Evolutionary conservation across 2,329 filamentous ascomycete genomes (phyloP).

Genomic region (Claviceps purpurea): DNA sequence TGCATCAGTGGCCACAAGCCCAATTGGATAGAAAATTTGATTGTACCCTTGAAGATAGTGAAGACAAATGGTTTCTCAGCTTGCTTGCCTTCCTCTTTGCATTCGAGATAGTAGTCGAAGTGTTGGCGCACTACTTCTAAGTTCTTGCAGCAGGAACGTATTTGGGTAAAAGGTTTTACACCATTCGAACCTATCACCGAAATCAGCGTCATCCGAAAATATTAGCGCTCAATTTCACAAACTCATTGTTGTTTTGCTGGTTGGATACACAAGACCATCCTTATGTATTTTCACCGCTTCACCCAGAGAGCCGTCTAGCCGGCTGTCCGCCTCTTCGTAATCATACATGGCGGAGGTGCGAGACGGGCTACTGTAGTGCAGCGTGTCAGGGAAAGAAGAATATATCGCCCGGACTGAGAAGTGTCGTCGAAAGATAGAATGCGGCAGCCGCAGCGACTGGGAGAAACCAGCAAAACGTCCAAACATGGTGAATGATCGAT

Average conservation of each 20-base stretch:
- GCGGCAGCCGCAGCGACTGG: too few relatives aligned
- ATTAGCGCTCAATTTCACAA: not conserved
- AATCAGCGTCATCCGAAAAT: not conserved
- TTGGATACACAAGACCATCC: slow-evolving; percentile 8
- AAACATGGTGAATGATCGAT: too few relatives aligned
- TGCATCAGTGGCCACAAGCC: too few relatives aligned
- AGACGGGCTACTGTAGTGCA: slow-evolving; percentile 7
- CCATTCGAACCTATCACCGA: slow-evolving; percentile 8
- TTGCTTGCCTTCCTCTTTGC: slow-evolving; percentile 1
- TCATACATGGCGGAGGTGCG: slow-evolving; percentile 5
- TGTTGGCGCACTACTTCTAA: slow-evolving; percentile 7
- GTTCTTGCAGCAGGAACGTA: slow-evolving; percentile 10
- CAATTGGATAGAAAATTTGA: not conserved
- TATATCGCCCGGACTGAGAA: slow-evolving; percentile 8
- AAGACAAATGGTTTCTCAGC: slow-evolving; percentile 7
- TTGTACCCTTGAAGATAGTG: slow-evolving; percentile 8
- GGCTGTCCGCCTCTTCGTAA: not conserved
- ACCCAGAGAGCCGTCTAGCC: slow-evolving; percentile 1
- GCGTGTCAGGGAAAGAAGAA: slow-evolving; percentile 7
- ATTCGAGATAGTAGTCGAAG: slow-evolving; percentile 8
- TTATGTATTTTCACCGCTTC: slow-evolving; percentile 5
- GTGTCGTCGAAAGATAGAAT: not conserved
- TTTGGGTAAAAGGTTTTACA: slow-evolving; percentile 10
- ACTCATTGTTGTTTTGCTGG: not conserved
- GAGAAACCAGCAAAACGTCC: too few relatives aligned